These are phyloP conservation scores for Luvunga scandens DNA, from an alignment of 345 rosid species.

Conservation along the genomic window DNA sequence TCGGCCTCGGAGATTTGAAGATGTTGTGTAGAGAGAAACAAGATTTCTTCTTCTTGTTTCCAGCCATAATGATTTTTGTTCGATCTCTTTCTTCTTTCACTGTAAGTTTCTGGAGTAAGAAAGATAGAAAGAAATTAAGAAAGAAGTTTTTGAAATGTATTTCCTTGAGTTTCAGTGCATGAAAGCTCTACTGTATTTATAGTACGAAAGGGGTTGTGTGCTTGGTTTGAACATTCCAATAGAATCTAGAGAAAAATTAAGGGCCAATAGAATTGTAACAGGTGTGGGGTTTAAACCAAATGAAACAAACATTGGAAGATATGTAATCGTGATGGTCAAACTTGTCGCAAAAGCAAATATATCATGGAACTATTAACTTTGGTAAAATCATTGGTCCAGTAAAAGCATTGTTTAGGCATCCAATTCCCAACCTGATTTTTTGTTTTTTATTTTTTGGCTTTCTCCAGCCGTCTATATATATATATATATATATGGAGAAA, in stretches of 20 bases:
- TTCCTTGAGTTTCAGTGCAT: background rate
- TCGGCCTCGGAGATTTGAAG: slow-evolving; percentile 33
- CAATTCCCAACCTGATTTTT: background rate
- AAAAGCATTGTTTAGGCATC: background rate
- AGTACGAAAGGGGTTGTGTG: background rate
- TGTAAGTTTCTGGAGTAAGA: background rate
- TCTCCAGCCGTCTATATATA: no score
- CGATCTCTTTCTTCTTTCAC: no score
- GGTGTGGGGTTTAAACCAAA: background rate
- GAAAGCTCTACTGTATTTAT: background rate
- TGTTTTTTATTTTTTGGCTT: no score
- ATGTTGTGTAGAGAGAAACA: slow-evolving; percentile 33
- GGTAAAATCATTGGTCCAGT: no score
- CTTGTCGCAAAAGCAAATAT: background rate
- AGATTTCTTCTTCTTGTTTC: slow-evolving; percentile 25
- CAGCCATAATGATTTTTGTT: slow-evolving; percentile 25
- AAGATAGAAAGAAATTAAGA: background rate
- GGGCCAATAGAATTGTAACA: background rate
- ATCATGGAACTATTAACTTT: no score
- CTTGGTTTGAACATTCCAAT: background rate
- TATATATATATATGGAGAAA: no score
- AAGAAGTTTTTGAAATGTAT: no score
- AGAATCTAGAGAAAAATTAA: background rate
- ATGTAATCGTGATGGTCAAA: background rate
- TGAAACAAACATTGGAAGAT: background rate